Percentiles rank a stretch among this genome's conserved stretches.
Evolutionary conservation across 306 rosid genomes (phyloP).

Genomic region (Castanea crenata): DNA sequence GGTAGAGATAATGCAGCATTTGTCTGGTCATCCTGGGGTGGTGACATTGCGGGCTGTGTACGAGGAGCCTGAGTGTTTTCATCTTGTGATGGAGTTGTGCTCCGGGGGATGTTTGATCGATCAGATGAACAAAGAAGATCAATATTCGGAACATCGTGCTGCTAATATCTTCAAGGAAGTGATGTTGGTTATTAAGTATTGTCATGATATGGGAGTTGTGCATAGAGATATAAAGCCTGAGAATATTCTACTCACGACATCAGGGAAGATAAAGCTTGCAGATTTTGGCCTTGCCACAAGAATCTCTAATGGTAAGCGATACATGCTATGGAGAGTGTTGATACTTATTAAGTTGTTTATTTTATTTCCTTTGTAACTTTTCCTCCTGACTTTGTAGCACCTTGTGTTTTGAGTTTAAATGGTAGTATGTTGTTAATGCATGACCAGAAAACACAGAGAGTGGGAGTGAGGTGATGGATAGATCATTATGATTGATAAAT

Average conservation of each 20-base stretch:
- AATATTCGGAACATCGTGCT: constrained; percentile 75
- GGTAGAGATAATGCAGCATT: constrained; percentile 99
- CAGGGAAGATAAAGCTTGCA: constrained; percentile 93
- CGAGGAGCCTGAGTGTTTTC: constrained; percentile 82
- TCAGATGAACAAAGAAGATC: constrained; percentile 69
- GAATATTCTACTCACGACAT: constrained; percentile 77
- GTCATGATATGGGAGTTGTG: constrained; percentile 99
- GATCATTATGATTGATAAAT: background rate
- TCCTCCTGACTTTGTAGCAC: background rate
- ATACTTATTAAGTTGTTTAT: background rate
- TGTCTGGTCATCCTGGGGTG: constrained; percentile 94
- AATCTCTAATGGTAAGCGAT: constrained; percentile 66
- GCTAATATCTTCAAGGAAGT: constrained; percentile 90
- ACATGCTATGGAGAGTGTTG: constrained; percentile 2
- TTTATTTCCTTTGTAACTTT: constrained; percentile 6
- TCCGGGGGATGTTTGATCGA: constrained; percentile 88
- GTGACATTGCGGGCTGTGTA: constrained; percentile 94
- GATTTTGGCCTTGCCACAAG: constrained; percentile 98
- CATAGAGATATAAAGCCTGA: constrained; percentile 98
- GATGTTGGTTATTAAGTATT: constrained; percentile 89
- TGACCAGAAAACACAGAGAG: background rate
- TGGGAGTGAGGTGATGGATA: background rate
- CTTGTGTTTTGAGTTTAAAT: background rate
- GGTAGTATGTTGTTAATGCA: background rate
- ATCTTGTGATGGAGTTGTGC: constrained; percentile 96